These are phyloP conservation scores for Orbilia brochopaga DNA, from an alignment of 2,329 filamentous ascomycete species.

Conservation along the genomic window DNA sequence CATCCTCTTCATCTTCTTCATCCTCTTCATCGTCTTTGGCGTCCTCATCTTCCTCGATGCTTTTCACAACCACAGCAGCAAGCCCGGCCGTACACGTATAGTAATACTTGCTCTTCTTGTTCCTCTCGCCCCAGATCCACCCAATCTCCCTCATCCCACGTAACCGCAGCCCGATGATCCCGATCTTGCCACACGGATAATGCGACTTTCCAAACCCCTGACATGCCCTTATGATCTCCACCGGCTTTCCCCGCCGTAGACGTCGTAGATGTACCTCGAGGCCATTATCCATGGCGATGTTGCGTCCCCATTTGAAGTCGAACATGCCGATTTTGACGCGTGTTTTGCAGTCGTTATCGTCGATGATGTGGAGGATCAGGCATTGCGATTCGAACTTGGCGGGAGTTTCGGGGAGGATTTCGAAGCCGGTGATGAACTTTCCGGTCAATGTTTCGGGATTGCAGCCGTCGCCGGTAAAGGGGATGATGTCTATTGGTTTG, in stretches of 20 bases:
- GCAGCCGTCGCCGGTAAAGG: neutral
- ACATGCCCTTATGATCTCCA: neutral
- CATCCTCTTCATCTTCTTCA: no score
- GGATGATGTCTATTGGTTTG: neutral
- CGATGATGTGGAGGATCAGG: neutral
- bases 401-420: neutral
- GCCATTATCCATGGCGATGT: neutral
- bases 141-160: neutral
- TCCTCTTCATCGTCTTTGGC: neutral
- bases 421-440: neutral
- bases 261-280: neutral
- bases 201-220: neutral
- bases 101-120: neutral
- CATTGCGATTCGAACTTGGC: neutral
- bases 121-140: neutral
- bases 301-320: neutral
- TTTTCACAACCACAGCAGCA: neutral
- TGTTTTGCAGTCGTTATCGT: neutral
- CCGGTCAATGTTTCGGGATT: neutral
- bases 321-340: neutral
- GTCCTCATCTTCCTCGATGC: no score
- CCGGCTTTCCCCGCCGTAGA: neutral
- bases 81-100: neutral
- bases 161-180: neutral
- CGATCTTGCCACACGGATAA: neutral